A percentile compares a stretch with the other conserved stretches of the same genome.
Evolutionary conservation across 345 rosid species (phyloP).

Genomic region (Nasturtium officinale): DNA sequence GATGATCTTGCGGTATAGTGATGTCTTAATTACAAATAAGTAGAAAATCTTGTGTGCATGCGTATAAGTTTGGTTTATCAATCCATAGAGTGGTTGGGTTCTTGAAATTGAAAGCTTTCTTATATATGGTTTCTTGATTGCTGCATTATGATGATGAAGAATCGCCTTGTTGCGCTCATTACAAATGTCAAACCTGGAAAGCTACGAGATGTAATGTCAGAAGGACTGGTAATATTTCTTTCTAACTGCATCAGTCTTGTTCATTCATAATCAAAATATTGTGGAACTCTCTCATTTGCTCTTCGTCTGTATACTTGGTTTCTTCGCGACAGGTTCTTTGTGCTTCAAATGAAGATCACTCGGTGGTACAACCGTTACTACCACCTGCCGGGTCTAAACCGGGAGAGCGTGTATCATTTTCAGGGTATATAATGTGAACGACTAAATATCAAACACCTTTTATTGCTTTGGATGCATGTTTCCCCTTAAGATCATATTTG

Average conservation of each 20-base stretch:
- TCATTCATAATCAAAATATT: background rate
- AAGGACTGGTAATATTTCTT: slow-evolving; percentile 80
- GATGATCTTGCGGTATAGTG: slow-evolving; percentile 73
- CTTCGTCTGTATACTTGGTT: slow-evolving; percentile 27
- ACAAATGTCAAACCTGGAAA: slow-evolving; percentile 99
- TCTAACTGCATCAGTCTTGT: background rate
- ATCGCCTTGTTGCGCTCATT: slow-evolving; percentile 73
- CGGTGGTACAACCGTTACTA: slow-evolving; percentile 73
- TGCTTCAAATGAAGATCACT: slow-evolving; percentile 88
- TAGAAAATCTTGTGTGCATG: background rate
- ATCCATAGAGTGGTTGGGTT: slow-evolving; percentile 5
- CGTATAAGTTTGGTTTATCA: background rate
- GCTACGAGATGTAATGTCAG: slow-evolving; percentile 87
- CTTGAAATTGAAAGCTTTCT: slow-evolving; percentile 26
- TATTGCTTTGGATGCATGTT: slow-evolving; percentile 27
- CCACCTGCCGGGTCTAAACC: slow-evolving; percentile 81
- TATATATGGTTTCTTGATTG: slow-evolving; percentile 30
- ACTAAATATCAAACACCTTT: background rate
- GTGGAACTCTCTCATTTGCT: background rate
- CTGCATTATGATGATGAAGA: slow-evolving; percentile 52
- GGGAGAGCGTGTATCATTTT: slow-evolving; percentile 74
- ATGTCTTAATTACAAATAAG: slow-evolving; percentile 5
- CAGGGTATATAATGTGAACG: slow-evolving; percentile 53
- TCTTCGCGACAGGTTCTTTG: slow-evolving; percentile 68
- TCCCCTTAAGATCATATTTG: background rate